Percentiles rank a stretch among this genome's conserved stretches.
phyloP scores from a whole-genome alignment of 345 rosid genomes.

The Syzygium oleosum region DNA sequence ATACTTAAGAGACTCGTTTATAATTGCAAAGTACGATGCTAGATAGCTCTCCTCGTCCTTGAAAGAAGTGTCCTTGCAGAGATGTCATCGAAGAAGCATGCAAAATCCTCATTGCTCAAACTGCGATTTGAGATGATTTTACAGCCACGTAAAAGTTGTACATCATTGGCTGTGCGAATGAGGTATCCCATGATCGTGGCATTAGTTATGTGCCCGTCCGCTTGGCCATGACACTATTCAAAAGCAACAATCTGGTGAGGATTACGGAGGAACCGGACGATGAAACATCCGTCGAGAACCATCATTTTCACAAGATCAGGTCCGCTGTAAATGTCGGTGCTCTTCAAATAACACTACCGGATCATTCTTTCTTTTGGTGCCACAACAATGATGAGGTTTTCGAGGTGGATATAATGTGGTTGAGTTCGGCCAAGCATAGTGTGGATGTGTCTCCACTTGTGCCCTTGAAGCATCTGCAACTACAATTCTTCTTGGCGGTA shows the following conservation, averaged over 20 bases:
- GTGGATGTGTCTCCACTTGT: too few relatives aligned
- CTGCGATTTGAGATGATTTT: neutral
- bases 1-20: neutral
- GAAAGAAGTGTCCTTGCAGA: neutral
- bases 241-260: neutral
- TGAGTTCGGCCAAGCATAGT: too few relatives aligned
- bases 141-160: neutral
- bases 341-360: too few relatives aligned
- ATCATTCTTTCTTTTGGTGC: too few relatives aligned
- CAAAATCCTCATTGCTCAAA: neutral
- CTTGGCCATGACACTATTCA: neutral
- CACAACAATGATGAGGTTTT: too few relatives aligned
- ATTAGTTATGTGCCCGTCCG: neutral
- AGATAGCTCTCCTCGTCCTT: neutral
- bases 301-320: too few relatives aligned
- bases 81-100: neutral
- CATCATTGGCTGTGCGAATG: neutral
- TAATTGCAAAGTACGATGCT: neutral
- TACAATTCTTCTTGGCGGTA: too few relatives aligned
- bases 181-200: neutral
- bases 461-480: too few relatives aligned
- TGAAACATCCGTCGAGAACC: too few relatives aligned
- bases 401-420: too few relatives aligned
- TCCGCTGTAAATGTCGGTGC: too few relatives aligned
- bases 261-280: too few relatives aligned